These are phyloP conservation scores for Zygosaccharomyces rouxii DNA, from an alignment of 805 yeast species.

Conservation along the genomic window DNA sequence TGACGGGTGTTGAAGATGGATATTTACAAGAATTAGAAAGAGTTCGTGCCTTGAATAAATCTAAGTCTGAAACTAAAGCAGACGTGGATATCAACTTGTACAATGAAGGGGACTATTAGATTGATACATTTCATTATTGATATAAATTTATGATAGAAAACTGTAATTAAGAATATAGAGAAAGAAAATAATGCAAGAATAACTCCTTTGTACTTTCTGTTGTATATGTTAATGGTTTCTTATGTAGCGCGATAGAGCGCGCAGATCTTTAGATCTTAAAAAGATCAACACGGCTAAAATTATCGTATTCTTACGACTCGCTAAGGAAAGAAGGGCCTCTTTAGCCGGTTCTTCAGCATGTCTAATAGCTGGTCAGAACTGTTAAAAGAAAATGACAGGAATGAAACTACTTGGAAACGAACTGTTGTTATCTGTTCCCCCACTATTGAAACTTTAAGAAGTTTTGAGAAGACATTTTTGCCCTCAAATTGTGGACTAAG, in stretches of 20 bases:
- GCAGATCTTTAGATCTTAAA: background rate
- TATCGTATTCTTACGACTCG: background rate
- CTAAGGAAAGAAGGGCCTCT: background rate
- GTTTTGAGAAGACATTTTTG: slow-evolving; percentile 10
- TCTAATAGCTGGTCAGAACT: slow-evolving; percentile 5
- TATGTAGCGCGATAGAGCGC: background rate
- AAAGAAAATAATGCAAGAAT: slow-evolving; percentile 1
- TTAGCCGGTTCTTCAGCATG: background rate
- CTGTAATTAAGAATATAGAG: slow-evolving; percentile 6
- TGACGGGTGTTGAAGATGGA: slow-evolving; percentile 87
- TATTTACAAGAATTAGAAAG: slow-evolving; percentile 78
- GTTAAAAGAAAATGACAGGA: background rate
- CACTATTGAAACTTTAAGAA: slow-evolving; percentile 7
- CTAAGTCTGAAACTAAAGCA: slow-evolving; percentile 60
- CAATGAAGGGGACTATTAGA: slow-evolving; percentile 50
- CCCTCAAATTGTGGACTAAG: slow-evolving; percentile 4
- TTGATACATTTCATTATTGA: background rate
- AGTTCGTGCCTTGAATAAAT: slow-evolving; percentile 72
- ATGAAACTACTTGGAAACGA: background rate
- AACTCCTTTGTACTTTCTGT: background rate
- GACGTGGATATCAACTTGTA: slow-evolving; percentile 65
- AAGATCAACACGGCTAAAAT: background rate
- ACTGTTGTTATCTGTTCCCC: slow-evolving; percentile 9
- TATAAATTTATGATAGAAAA: background rate
- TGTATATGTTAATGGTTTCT: background rate